phyloP scores from a whole-genome alignment of 768 basidiomycete species.

The Lactarius akahatsu region DNA sequence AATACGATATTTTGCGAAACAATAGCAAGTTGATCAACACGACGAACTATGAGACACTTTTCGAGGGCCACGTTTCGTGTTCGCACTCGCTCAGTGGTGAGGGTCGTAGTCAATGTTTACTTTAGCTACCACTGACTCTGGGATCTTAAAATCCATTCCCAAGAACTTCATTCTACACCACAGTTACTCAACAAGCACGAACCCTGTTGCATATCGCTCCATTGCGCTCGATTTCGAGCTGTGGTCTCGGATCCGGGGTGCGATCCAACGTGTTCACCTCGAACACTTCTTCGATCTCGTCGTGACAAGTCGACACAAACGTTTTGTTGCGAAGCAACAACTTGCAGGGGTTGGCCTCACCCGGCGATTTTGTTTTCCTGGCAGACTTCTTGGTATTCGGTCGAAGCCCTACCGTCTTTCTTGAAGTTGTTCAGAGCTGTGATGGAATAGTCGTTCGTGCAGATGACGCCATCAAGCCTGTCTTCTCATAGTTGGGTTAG shows the following conservation, averaged over 20 bases:
- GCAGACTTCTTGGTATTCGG: slow-evolving; percentile 74
- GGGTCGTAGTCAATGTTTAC: slow-evolving; percentile 45
- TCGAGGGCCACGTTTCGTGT: slow-evolving; percentile 52
- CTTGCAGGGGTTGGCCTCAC: slow-evolving; percentile 70
- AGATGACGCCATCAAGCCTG: slow-evolving; percentile 78
- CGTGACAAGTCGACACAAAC: slow-evolving; percentile 64
- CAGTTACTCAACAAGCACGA: slow-evolving; percentile 80
- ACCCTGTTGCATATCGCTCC: slow-evolving; percentile 75
- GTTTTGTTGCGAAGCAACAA: slow-evolving; percentile 75
- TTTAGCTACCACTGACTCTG: no score
- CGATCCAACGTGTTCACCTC: slow-evolving; percentile 76
- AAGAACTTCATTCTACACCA: slow-evolving; percentile 34
- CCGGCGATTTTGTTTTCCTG: slow-evolving; percentile 75
- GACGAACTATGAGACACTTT: slow-evolving; percentile 77
- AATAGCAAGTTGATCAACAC: slow-evolving; percentile 77
- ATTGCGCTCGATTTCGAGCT: slow-evolving; percentile 89
- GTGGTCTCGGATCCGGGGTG: slow-evolving; percentile 70
- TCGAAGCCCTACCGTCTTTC: slow-evolving; percentile 49
- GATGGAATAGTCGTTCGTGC: slow-evolving; percentile 64
- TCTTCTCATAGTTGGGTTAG: slow-evolving; percentile 88
- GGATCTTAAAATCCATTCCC: no score
- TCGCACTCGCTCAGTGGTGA: no score
- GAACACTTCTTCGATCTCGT: slow-evolving; percentile 81
- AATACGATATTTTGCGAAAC: slow-evolving; percentile 64
- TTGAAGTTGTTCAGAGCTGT: slow-evolving; percentile 60